These are phyloP conservation scores for Malassezia yamatoensis DNA, from an alignment of 1,284 basidiomycete genomes.

Conservation along the genomic window DNA sequence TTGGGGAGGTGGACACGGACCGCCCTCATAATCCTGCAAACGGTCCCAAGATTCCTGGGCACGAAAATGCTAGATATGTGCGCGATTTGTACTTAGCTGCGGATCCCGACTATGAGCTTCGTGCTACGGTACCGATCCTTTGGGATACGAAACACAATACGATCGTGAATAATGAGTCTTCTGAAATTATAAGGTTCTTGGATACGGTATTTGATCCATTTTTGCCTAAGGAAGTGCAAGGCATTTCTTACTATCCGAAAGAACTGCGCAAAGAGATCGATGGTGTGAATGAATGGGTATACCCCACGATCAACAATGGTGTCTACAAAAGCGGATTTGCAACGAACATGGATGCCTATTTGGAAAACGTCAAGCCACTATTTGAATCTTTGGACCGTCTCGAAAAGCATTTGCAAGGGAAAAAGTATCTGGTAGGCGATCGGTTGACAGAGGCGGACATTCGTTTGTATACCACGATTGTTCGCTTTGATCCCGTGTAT, in stretches of 20 bases:
- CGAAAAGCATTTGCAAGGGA: conserved; percentile 66
- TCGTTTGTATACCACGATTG: conserved; percentile 78
- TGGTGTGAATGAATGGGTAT: conserved; percentile 71
- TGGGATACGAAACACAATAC: conserved; percentile 85
- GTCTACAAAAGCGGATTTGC: conserved; percentile 86
- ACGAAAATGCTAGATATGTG: conserved; percentile 56
- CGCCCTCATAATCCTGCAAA: conserved; percentile 28
- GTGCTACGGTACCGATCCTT: conserved; percentile 59
- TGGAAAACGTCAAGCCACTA: conserved; percentile 57
- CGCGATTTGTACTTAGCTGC: conserved; percentile 75
- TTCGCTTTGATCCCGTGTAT: conserved; percentile 73
- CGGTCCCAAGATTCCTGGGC: conserved; percentile 36
- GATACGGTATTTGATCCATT: conserved; percentile 54
- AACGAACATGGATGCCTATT: conserved; percentile 68
- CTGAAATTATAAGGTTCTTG: conserved; percentile 69
- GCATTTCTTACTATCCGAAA: conserved; percentile 58
- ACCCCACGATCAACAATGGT: conserved; percentile 49
- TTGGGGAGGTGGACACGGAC: conserved; percentile 52
- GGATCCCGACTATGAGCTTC: conserved; percentile 52
- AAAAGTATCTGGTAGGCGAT: conserved; percentile 72
- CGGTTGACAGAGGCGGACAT: conserved; percentile 76
- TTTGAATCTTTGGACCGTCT: conserved; percentile 70
- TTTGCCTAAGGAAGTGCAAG: conserved; percentile 25
- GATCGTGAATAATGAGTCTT: conserved; percentile 67
- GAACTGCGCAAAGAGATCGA: conserved; percentile 65